Evolutionary conservation across 345 rosid species (phyloP), one percentile per base, ranked within the genome.

Genomic region (Isatis tinctoria): DNA sequence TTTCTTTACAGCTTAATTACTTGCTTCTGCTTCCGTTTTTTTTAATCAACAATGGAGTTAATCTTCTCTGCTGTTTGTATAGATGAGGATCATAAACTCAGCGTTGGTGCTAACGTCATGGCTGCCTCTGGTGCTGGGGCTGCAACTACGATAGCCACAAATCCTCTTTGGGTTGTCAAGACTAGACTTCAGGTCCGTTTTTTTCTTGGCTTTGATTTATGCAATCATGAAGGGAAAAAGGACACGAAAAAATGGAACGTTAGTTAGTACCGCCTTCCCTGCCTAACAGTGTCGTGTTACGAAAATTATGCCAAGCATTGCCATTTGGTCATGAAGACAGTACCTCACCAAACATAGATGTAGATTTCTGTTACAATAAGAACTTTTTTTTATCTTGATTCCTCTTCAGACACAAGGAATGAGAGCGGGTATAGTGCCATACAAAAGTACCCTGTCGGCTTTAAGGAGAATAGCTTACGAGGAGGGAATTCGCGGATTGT

Each of bases 161-260:
- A 89, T 79, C 95, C 98, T 77, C 93, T 90, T 73, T 92, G 98
- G 98, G 98, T 89, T 81, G 97, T 91, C 70, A 91, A 91, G 85
- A 89, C 96, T 70, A 81, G 97, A 78, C 91, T 87, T 70, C 98
- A 92, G 81, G 94, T 92, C 64, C 1, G 84, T 74, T 22, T 62
- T 9, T 52, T 22, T 22, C 24, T 22, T 22, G 24, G 1, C 24
- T 22, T 32, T 54, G 2, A 56, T 76, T 10, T 51, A 4, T 60
- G 30, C 30, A n/a, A 43, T 33, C 27, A 40, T 17, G 40, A 10
- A 52, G 10, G 17, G 26, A 47, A 30, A 32, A 20, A 17, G 2
- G 1, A 22, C 1, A 22, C 24, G 24, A 22, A 45, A 27, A 32
- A n/a, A 16, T n/a, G 65, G n/a, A 49, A 41, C 12, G 30, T 60